Conservation (phyloP, 1,284 basidiomycete species). For the Ceratobasidium sp. region DNA sequence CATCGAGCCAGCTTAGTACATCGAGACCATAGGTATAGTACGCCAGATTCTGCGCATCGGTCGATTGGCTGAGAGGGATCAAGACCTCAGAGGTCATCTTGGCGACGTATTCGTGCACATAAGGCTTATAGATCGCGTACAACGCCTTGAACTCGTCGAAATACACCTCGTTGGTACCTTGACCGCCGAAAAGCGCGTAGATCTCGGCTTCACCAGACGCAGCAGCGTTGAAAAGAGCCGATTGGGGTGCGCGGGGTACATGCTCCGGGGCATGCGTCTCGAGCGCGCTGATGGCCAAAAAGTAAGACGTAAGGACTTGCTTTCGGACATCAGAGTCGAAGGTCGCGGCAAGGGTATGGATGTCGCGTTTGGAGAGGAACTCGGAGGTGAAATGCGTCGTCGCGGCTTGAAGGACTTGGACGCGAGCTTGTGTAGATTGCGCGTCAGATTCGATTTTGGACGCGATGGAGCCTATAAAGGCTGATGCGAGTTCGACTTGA, state of each 20-base stretch:
- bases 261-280: constrained; percentile 69
- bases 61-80: constrained; percentile 68
- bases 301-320: constrained; percentile 84
- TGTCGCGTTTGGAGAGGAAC: constrained; percentile 75
- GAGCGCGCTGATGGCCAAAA: constrained; percentile 79
- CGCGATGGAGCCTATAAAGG: constrained; percentile 82
- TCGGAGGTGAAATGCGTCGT: constrained; percentile 83
- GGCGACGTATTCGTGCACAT: constrained; percentile 79
- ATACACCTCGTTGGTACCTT: constrained; percentile 98
- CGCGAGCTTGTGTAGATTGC: constrained; percentile 69
- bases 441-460: constrained; percentile 69
- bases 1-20: constrained; percentile 86
- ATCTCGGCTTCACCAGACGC: constrained; percentile 79
- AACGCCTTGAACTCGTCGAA: constrained; percentile 95
- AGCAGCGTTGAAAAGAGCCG: constrained; percentile 82
- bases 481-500: constrained; percentile 80
- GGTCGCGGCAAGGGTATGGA: constrained; percentile 82
- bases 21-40: constrained; percentile 89
- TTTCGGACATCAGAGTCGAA: constrained; percentile 84
- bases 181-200: constrained; percentile 97
- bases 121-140: constrained; percentile 91
- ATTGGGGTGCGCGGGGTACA: constrained; percentile 74
- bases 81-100: constrained; percentile 77
- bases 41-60: constrained; percentile 66
- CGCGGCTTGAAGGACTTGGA: constrained; percentile 77